Base-by-base conservation (phyloP, 352 stramenopile species). In the Phytophthora fragariaefolia region DNA sequence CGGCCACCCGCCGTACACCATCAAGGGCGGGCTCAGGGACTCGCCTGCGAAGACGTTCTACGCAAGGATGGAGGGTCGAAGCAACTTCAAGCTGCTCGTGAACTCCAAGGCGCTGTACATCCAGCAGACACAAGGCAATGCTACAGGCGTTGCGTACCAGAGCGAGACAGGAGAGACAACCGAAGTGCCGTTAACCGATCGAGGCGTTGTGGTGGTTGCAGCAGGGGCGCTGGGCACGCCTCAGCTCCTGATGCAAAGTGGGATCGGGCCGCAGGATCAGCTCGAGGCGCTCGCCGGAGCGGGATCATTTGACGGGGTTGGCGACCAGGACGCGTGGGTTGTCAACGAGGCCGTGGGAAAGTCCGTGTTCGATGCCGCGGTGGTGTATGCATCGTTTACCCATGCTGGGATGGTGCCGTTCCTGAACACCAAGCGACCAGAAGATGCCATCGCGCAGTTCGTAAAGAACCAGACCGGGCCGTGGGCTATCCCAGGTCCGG, bases 221-320 rank as follows among this genome's bases (percentile, higher is more conserved):
- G 82, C 82, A 3, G 89, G 89, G 8, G 82, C 91, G 2, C 57
- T 92, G 53, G 77, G 70, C 47, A 92, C 89, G 34, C 90, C 91
- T 4, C 85, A 96, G 58, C 58, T 97, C 4, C 77, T 97, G 17
- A 87, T 95, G 63, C 76, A 92, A 51, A 90, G 73, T 42, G 89
- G 85, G 17, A 82, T 97, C 27, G 91, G 89, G 6, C 82, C 83
- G 2, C 42, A 66, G 24, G 63, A 83, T 2, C 73, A 91, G 53
- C 73, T 97, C 18, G 45, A 81, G 13, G 26, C 73, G 15, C 69
- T 90, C 2, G 53, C 52, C 10, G 36, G 63, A n/a, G 26, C 20
- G 23, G 52, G 46, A 0, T 69, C 58, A 22, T 73, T 69, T 69
- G 47, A 45, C 28, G 65, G 65, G 0, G 59, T 73, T 34, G 52